phyloP scores from a whole-genome alignment of 805 yeast genomes.

The Candida ponderosae region DNA sequence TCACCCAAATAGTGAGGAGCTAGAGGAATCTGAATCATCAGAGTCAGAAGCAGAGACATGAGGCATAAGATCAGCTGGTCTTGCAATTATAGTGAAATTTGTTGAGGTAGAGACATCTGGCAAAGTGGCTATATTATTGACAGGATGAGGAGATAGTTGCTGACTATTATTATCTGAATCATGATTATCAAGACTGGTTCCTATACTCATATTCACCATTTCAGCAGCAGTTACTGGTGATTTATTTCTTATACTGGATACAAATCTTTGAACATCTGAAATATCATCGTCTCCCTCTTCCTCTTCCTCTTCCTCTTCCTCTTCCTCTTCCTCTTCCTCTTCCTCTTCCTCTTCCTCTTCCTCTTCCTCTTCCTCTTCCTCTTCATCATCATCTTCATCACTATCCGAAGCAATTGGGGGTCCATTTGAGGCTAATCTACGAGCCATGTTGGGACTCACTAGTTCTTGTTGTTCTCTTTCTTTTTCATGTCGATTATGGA shows the following conservation, averaged over 20 bases:
- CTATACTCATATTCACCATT: not conserved
- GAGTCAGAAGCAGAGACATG: not conserved
- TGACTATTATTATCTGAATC: not conserved
- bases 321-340: conserved; percentile 1
- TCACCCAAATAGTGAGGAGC: not conserved
- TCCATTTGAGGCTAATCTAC: conserved; percentile 19
- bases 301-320: not conserved
- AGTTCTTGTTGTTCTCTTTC: conserved; percentile 17
- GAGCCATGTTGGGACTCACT: too few relatives aligned
- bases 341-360: conserved; percentile 7
- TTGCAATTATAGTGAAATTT: not conserved
- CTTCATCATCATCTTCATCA: conserved; percentile 1
- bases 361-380: conserved; percentile 1
- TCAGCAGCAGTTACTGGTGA: not conserved
- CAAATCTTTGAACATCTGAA: not conserved
- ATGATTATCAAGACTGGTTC: not conserved
- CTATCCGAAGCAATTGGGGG: conserved; percentile 13
- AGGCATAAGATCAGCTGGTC: not conserved
- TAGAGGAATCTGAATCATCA: conserved; percentile 4
- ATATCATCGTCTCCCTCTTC: not conserved
- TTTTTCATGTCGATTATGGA: conserved; percentile 16
- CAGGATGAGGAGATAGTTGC: not conserved
- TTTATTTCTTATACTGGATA: not conserved
- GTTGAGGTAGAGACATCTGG: not conserved
- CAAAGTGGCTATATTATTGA: not conserved